Conservation (phyloP, 371 early-diverging fungal species). For the Mortierella sp. region DNA sequence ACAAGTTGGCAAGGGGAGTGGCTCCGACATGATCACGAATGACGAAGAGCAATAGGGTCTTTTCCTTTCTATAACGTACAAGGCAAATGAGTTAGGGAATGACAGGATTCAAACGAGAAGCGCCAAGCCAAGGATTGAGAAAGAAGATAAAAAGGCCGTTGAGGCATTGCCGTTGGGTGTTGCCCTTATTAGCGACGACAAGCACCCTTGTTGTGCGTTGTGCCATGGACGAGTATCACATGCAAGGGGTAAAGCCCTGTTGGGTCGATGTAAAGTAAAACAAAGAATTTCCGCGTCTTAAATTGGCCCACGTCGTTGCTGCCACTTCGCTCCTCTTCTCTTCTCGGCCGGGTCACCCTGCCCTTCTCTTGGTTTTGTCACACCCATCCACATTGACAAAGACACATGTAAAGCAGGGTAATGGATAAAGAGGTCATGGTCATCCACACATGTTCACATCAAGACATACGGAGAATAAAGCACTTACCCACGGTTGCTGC, state of each 20-base stretch:
- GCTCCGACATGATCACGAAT: slow-evolving; percentile 95
- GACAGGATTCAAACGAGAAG: neutral
- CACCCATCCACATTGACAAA: neutral
- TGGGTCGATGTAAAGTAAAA: neutral
- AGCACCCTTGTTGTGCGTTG: neutral
- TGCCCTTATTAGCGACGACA: neutral
- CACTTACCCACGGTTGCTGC: slow-evolving; percentile 69
- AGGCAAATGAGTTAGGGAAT: neutral
- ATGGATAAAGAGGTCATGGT: neutral
- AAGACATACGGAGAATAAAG: too few species aligned
- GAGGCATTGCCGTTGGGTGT: neutral
- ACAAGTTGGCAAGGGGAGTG: slow-evolving; percentile 88
- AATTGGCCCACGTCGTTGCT: neutral
- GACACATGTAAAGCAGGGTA: neutral
- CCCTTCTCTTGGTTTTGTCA: neutral
- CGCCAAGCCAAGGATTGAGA: neutral
- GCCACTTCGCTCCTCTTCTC: neutral
- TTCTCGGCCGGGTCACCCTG: neutral
- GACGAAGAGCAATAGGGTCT: slow-evolving; percentile 95
- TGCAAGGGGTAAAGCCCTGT: slow-evolving; percentile 17
- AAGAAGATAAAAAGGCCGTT: neutral
- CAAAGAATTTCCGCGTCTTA: neutral
- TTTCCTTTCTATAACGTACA: slow-evolving; percentile 68
- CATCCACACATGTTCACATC: neutral
- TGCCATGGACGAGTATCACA: slow-evolving; percentile 18